These are phyloP conservation scores for Candida sanyaensis DNA, from an alignment of 1,139 yeast genomes.

Conservation along the genomic window DNA sequence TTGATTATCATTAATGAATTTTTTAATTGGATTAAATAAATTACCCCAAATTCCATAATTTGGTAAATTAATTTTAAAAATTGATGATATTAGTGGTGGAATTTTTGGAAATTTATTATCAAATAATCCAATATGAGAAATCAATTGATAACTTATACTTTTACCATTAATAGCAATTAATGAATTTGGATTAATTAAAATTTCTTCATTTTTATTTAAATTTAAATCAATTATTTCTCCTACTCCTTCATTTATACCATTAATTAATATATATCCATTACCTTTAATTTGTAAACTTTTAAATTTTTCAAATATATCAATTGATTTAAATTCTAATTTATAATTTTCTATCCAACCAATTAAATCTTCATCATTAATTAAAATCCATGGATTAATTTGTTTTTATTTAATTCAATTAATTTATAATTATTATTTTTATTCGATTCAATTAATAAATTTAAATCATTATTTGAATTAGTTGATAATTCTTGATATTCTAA, in stretches of 20 bases:
- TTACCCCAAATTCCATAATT: constrained; percentile 8
- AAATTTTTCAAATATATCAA: constrained; percentile 18
- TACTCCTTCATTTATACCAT: constrained; percentile 36
- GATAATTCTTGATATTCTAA: constrained; percentile 26
- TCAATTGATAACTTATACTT: neutral
- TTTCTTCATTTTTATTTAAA: constrained; percentile 30
- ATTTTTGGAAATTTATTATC: neutral
- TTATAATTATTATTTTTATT: constrained; percentile 26
- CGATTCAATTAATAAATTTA: constrained; percentile 34
- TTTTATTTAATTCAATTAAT: constrained; percentile 21
- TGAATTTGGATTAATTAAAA: constrained; percentile 35
- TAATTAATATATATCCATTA: constrained; percentile 37
- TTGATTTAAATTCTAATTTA: constrained; percentile 21
- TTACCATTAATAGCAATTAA: constrained; percentile 32
- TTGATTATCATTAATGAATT: neutral
- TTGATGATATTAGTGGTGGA: constrained; percentile 6
- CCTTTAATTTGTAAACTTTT: constrained; percentile 30
- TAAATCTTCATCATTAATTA: constrained; percentile 31
- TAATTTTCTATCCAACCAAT: constrained; percentile 43
- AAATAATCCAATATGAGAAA: neutral
- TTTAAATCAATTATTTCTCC: constrained; percentile 30
- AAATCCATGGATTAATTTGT: constrained; percentile 28
- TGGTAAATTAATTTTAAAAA: constrained; percentile 2
- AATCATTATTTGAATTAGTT: constrained; percentile 19
- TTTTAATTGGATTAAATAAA: constrained; percentile 1